Evolutionary conservation across 1,284 basidiomycete genomes (phyloP).

Genomic region (Baeospora myosura): DNA sequence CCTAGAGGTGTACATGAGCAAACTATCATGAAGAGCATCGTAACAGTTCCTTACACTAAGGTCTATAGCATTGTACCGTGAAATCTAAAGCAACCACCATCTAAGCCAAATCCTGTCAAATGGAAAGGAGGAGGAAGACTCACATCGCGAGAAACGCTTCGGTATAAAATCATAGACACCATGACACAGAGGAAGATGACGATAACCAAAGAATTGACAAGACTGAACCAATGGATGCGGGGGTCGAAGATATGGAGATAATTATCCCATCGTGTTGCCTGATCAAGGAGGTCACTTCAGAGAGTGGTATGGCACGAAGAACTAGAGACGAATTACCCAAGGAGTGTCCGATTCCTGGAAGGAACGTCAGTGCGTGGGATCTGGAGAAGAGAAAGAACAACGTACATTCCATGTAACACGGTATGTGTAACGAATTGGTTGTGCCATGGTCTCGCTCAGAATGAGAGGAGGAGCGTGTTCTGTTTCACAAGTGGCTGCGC

Average conservation of each 20-base stretch:
- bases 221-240: constrained; percentile 85
- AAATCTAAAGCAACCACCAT: constrained; percentile 75
- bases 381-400: constrained; percentile 5
- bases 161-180: constrained; percentile 87
- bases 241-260: constrained; percentile 82
- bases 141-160: constrained; percentile 86
- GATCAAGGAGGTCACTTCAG: constrained; percentile 18
- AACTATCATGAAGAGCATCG: background rate
- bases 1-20: constrained; percentile 37
- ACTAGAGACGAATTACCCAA: constrained; percentile 47
- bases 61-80: constrained; percentile 94
- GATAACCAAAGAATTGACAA: constrained; percentile 90
- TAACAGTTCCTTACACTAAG: constrained; percentile 52
- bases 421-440: constrained; percentile 85
- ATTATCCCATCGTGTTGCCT: constrained; percentile 95
- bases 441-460: constrained; percentile 53
- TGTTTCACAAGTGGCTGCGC: constrained; percentile 32
- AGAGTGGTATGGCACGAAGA: constrained; percentile 1
- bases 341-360: constrained; percentile 73
- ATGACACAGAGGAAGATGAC: constrained; percentile 87
- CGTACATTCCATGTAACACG: constrained; percentile 80
- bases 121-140: constrained; percentile 36
- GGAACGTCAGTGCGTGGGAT: constrained; percentile 4
- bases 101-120: constrained; percentile 29
- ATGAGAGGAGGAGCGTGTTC: constrained; percentile 40